These are phyloP conservation scores for Pythium folliculosum DNA, from an alignment of 352 stramenopile genomes.

Conservation along the genomic window DNA sequence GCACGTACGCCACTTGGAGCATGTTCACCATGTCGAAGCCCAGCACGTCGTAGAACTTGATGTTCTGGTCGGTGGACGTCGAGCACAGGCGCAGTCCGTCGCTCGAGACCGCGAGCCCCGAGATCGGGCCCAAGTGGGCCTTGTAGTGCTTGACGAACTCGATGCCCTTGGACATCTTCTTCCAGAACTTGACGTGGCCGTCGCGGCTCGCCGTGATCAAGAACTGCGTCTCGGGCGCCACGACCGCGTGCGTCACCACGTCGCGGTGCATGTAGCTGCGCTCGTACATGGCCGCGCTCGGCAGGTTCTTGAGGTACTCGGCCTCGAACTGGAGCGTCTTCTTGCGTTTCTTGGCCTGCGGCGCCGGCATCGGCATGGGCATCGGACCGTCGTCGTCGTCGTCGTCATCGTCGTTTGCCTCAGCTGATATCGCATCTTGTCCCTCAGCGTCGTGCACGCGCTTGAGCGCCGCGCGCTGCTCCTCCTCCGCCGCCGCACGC, in stretches of 20 bases:
- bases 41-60: slow-evolving; percentile 99
- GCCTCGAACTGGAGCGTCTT: slow-evolving; percentile 70
- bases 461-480: not conserved
- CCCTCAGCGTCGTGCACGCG: not conserved
- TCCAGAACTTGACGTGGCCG: slow-evolving; percentile 99
- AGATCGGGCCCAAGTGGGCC: slow-evolving; percentile 91
- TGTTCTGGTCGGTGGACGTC: slow-evolving; percentile 87
- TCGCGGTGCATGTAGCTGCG: slow-evolving; percentile 98
- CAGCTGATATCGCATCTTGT: not conserved
- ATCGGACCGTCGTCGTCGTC: slow-evolving; percentile 47
- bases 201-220: slow-evolving; percentile 95
- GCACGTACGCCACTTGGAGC: slow-evolving; percentile 80
- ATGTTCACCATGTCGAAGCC: slow-evolving; percentile 99
- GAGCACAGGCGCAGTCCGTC: slow-evolving; percentile 89
- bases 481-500: not conserved
- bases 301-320: slow-evolving; percentile 83
- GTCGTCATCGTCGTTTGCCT: slow-evolving; percentile 39
- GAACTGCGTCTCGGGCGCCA: slow-evolving; percentile 94
- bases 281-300: slow-evolving; percentile 93
- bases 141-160: slow-evolving; percentile 99
- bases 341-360: slow-evolving; percentile 36
- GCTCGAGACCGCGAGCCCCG: slow-evolving; percentile 77
- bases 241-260: slow-evolving; percentile 91
- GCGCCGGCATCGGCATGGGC: slow-evolving; percentile 52
- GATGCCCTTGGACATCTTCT: slow-evolving; percentile 94